Conservation (phyloP, 2,329 filamentous ascomycete species). For the Ascochyta lentis region DNA sequence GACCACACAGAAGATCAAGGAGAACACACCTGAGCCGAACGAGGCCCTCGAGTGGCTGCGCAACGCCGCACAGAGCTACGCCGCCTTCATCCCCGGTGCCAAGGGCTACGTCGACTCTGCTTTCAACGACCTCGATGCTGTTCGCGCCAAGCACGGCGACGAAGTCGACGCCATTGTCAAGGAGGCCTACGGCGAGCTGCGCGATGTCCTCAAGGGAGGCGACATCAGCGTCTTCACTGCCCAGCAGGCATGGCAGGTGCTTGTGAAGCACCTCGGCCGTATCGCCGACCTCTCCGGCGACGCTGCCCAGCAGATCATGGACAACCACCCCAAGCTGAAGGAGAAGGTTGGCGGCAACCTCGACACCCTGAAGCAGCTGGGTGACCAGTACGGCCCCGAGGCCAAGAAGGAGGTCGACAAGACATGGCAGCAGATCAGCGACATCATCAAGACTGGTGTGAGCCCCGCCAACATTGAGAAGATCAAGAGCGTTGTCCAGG, state of each 20-base stretch:
- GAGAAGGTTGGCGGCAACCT: slow-evolving; percentile 73
- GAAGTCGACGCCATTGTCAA: slow-evolving; percentile 73
- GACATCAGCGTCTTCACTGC: slow-evolving; percentile 67
- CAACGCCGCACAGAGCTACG: slow-evolving; percentile 71
- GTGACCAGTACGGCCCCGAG: slow-evolving; percentile 74
- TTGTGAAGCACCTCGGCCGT: slow-evolving; percentile 67
- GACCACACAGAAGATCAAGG: slow-evolving; percentile 66
- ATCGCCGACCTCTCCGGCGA: slow-evolving; percentile 69
- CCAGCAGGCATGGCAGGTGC: slow-evolving; percentile 65
- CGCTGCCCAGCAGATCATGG: slow-evolving; percentile 67
- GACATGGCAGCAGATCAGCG: slow-evolving; percentile 71
- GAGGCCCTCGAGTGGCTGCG: slow-evolving; percentile 71
- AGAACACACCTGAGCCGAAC: slow-evolving; percentile 69
- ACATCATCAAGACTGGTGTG: slow-evolving; percentile 68
- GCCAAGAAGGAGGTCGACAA: slow-evolving; percentile 78
- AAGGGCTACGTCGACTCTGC: slow-evolving; percentile 70
- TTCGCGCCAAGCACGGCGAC: slow-evolving; percentile 70
- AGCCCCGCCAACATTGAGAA: slow-evolving; percentile 61
- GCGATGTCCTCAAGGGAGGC: slow-evolving; percentile 66
- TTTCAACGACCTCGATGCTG: slow-evolving; percentile 73
- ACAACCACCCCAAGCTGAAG: slow-evolving; percentile 77
- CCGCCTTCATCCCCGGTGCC: slow-evolving; percentile 74
- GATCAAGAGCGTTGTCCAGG: slow-evolving; percentile 68
- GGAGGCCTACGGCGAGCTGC: slow-evolving; percentile 72
- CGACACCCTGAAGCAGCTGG: slow-evolving; percentile 72